Percentiles rank a stretch among this genome's conserved stretches.
Evolutionary conservation across 106 monocot species (phyloP).

Genomic region (Agapanthus africanus): DNA sequence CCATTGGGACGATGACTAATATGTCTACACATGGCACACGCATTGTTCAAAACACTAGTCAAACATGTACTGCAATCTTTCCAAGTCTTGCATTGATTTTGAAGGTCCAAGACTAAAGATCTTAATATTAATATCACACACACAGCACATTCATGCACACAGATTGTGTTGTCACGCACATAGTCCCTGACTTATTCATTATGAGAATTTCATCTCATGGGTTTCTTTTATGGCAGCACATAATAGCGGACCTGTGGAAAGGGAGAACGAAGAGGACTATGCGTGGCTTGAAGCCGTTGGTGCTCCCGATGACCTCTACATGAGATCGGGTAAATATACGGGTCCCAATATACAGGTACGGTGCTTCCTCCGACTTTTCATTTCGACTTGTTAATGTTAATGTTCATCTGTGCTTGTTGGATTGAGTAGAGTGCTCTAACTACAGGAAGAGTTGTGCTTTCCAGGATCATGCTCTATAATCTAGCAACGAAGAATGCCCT

Average conservation of each 20-base stretch:
- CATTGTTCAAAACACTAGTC: too few species aligned
- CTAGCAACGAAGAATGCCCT: slow-evolving; percentile 10
- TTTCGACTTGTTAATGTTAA: neutral
- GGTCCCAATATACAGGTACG: slow-evolving; percentile 63
- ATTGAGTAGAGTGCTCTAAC: slow-evolving; percentile 13
- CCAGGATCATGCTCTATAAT: slow-evolving; percentile 43
- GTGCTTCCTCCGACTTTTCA: neutral
- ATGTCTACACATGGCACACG: too few species aligned
- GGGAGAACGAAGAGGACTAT: slow-evolving; percentile 46
- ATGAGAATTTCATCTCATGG: neutral
- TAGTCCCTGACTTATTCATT: too few species aligned
- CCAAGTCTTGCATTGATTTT: too few species aligned
- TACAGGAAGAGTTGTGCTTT: slow-evolving; percentile 39
- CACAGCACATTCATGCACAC: too few species aligned
- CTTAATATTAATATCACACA: too few species aligned
- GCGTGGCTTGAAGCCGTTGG: slow-evolving; percentile 68
- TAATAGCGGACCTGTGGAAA: slow-evolving; percentile 1
- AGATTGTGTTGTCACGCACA: too few species aligned
- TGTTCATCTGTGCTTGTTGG: neutral
- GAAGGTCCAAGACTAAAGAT: too few species aligned
- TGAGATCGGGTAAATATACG: slow-evolving; percentile 53
- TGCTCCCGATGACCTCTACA: slow-evolving; percentile 57
- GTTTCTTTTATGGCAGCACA: slow-evolving; percentile 23
- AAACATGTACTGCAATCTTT: too few species aligned
- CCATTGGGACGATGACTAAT: too few species aligned